These are phyloP conservation scores for Bombardia bombarda DNA, from an alignment of 495 filamentous ascomycete genomes.

Conservation along the genomic window DNA sequence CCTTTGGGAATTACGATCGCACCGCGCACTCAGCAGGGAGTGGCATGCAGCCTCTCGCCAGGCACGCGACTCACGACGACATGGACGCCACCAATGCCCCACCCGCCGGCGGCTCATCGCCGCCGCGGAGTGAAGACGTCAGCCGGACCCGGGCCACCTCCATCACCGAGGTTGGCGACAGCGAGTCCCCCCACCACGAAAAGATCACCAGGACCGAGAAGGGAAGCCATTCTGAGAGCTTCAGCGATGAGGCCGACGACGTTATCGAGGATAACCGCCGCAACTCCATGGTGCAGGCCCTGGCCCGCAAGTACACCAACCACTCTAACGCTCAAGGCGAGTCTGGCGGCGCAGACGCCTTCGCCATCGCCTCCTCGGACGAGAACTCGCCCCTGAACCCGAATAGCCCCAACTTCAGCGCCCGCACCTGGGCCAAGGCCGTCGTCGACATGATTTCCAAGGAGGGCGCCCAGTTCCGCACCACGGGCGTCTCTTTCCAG, in stretches of 20 bases:
- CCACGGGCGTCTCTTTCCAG: conserved; percentile 47
- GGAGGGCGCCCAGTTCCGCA: conserved; percentile 37
- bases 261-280: conserved; percentile 33
- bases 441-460: conserved; percentile 38
- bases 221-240: conserved; percentile 20
- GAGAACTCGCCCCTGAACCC: conserved; percentile 45
- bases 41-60: conserved; percentile 16
- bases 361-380: conserved; percentile 20
- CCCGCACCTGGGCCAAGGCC: conserved; percentile 47
- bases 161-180: conserved; percentile 23
- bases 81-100: conserved; percentile 3
- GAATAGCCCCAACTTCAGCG: conserved; percentile 42
- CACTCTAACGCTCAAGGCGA: conserved; percentile 28
- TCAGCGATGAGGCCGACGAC: conserved; percentile 27
- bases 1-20: conserved; percentile 38
- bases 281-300: conserved; percentile 33
- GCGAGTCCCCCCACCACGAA: conserved; percentile 9
- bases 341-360: conserved; percentile 24
- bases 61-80: conserved; percentile 16
- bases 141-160: conserved; percentile 27
- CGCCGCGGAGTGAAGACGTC: conserved; percentile 13
- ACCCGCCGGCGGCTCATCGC: conserved; percentile 10
- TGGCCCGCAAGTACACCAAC: conserved; percentile 36
- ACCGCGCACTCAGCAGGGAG: conserved; percentile 36
- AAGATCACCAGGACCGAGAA: conserved; percentile 14